These are phyloP conservation scores for Tripterygium wilfordii DNA, from an alignment of 177 flowering plant species.

Conservation along the genomic window DNA sequence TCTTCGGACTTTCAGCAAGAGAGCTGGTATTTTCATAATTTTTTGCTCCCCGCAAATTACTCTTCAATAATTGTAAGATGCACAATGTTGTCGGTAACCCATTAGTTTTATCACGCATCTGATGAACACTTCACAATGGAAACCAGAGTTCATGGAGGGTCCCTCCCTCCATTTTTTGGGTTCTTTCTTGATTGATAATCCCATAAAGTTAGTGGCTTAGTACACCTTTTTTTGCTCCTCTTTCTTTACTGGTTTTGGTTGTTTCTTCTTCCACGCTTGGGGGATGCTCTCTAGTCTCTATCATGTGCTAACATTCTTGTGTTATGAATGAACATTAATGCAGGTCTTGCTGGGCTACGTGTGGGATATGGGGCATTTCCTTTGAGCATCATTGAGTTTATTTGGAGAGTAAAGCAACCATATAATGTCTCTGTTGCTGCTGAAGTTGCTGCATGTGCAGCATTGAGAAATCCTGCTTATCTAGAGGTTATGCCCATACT, in stretches of 20 bases:
- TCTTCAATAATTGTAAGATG: not conserved
- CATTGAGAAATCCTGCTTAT: conserved; percentile 77
- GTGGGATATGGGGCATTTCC: conserved; percentile 99
- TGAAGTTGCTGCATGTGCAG: conserved; percentile 94
- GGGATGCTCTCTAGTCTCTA: too few relatives aligned
- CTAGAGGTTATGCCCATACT: conserved; percentile 50
- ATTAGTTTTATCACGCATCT: too few relatives aligned
- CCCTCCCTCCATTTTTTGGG: too few relatives aligned
- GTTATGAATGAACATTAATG: conserved; percentile 2
- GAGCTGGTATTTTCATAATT: conserved; percentile 68
- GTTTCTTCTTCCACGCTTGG: too few relatives aligned
- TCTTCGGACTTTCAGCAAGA: conserved; percentile 92
- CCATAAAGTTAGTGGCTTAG: too few relatives aligned
- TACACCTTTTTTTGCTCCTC: too few relatives aligned
- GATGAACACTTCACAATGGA: too few relatives aligned
- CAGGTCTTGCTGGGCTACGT: conserved; percentile 96
- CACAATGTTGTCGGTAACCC: too few relatives aligned
- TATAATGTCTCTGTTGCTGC: conserved; percentile 99
- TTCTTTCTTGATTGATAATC: too few relatives aligned
- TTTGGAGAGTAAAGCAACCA: conserved; percentile 99
- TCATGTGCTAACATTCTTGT: too few relatives aligned
- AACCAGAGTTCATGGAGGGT: too few relatives aligned
- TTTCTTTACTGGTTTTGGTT: too few relatives aligned
- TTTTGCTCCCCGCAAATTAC: not conserved
- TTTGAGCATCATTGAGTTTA: conserved; percentile 75